Evolutionary conservation across 345 rosid genomes (phyloP).

Genomic region (Eucalyptus sp.): DNA sequence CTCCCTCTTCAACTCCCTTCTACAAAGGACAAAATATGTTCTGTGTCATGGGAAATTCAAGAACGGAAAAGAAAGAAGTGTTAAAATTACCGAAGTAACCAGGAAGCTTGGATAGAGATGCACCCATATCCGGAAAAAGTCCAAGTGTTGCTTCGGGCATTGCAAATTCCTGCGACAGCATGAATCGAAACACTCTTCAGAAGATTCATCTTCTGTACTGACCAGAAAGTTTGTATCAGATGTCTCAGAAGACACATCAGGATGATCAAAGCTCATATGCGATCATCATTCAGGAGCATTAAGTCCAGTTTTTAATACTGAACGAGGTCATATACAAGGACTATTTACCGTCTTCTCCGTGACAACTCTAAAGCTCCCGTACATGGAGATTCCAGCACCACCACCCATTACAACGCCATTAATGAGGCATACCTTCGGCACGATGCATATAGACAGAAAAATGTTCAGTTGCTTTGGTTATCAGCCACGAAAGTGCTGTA

Average conservation of each 20-base stretch:
- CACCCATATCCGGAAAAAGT: constrained; percentile 1
- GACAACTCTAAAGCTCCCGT: background rate
- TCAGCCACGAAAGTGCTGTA: background rate
- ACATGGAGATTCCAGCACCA: constrained; percentile 3
- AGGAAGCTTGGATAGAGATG: constrained; percentile 9
- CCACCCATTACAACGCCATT: constrained; percentile 1
- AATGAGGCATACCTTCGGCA: background rate
- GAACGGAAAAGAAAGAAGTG: background rate
- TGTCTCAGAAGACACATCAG: background rate
- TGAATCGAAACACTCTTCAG: background rate
- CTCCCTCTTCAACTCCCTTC: background rate
- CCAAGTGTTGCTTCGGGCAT: constrained; percentile 11
- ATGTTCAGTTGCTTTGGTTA: background rate
- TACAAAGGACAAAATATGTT: background rate
- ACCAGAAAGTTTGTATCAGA: background rate
- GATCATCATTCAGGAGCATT: background rate
- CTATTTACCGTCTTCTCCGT: background rate
- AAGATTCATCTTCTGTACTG: background rate
- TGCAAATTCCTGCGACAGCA: background rate
- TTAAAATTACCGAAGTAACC: background rate
- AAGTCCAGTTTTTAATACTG: too few relatives aligned
- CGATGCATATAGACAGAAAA: background rate
- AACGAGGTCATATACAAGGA: background rate
- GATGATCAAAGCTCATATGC: background rate
- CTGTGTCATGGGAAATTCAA: background rate